These are phyloP conservation scores for Podospora bellae-mahoneyi DNA, from an alignment of 495 filamentous ascomycete species.

Conservation along the genomic window DNA sequence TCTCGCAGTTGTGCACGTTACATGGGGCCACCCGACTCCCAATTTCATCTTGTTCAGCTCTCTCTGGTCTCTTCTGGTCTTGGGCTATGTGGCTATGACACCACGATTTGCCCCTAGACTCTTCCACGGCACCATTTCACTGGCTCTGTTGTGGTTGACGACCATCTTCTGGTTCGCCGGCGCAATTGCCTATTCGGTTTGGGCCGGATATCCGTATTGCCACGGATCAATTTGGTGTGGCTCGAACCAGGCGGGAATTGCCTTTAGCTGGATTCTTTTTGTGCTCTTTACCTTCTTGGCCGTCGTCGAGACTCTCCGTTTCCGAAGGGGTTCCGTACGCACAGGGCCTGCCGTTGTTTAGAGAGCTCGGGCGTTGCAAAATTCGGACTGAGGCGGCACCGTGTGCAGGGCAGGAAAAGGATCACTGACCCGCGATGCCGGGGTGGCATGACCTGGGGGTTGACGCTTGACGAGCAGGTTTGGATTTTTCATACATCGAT, in stretches of 20 bases:
- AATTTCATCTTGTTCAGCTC: conserved; percentile 73
- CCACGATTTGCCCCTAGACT: conserved; percentile 57
- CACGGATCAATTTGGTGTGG: conserved; percentile 33
- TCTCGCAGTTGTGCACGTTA: conserved; percentile 33
- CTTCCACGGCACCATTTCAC: conserved; percentile 58
- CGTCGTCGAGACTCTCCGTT: conserved; percentile 36
- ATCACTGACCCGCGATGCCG: neutral
- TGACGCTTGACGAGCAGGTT: neutral
- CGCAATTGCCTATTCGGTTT: conserved; percentile 68
- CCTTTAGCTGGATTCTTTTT: conserved; percentile 50
- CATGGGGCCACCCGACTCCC: conserved; percentile 44
- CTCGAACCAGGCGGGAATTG: conserved; percentile 41
- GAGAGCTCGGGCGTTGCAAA: too few relatives aligned
- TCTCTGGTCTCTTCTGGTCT: conserved; percentile 67
- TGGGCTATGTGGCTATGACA: conserved; percentile 62
- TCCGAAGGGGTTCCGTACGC: conserved; percentile 17
- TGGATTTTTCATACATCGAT: neutral
- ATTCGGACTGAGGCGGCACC: neutral
- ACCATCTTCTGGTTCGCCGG: conserved; percentile 87
- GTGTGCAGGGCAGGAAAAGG: neutral
- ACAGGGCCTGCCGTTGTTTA: neutral
- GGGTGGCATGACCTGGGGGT: neutral
- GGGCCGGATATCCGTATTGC: conserved; percentile 47
- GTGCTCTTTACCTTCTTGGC: conserved; percentile 39
- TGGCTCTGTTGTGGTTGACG: conserved; percentile 67